A percentile compares a stretch with the other conserved stretches of the same genome.
Evolutionary conservation across 2,329 filamentous ascomycete species (phyloP).

Genomic region (Clarireedia hainanense): DNA sequence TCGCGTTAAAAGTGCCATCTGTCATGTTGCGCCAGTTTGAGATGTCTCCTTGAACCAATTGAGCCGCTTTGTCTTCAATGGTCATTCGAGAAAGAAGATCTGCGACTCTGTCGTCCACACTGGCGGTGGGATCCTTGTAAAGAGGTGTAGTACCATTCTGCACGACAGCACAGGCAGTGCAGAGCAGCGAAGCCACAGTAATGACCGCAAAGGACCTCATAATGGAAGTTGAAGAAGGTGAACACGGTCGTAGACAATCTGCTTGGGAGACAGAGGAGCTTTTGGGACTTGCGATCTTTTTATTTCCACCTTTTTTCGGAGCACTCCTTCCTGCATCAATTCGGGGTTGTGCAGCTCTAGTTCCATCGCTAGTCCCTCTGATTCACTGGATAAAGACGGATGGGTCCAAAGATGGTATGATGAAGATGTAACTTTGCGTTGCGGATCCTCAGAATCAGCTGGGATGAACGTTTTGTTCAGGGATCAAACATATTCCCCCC

Average conservation of each 20-base stretch:
- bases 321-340: conserved; percentile 2
- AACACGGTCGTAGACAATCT: not conserved
- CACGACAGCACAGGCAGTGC: not conserved
- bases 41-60: conserved; percentile 63
- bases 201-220: conserved; percentile 1
- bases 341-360: not conserved
- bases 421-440: not conserved
- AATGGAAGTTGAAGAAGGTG: not conserved
- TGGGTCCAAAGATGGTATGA: not conserved
- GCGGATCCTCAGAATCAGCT: not conserved
- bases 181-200: conserved; percentile 3
- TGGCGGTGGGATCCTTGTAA: conserved; percentile 57
- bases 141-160: conserved; percentile 29
- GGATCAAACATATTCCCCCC: conserved; percentile 2
- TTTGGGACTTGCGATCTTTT: not conserved
- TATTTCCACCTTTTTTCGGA: conserved; percentile 5
- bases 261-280: not conserved
- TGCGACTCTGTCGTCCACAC: conserved; percentile 55
- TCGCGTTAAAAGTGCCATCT: conserved; percentile 57
- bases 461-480: not conserved
- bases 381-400: not conserved
- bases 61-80: conserved; percentile 63
- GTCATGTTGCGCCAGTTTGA: conserved; percentile 67
- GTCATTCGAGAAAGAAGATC: conserved; percentile 68
- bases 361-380: not conserved